These are phyloP conservation scores for Boletus rufocinnamomeus DNA, from an alignment of 768 basidiomycete genomes.

Conservation along the genomic window DNA sequence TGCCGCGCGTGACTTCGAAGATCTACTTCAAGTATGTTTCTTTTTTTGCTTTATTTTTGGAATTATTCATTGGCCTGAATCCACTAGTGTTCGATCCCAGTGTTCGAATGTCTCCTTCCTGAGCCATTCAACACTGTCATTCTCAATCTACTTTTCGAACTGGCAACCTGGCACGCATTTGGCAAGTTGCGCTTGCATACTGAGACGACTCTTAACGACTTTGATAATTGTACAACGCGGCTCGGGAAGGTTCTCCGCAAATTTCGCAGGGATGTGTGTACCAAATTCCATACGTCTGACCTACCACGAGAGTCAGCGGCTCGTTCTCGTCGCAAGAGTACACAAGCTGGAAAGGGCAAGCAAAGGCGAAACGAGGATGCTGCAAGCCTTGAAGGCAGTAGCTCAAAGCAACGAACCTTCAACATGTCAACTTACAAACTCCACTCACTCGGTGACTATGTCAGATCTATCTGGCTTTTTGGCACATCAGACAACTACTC, in stretches of 20 bases:
- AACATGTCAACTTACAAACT: slow-evolving; percentile 23
- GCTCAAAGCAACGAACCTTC: background rate
- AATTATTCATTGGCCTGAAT: too few relatives aligned
- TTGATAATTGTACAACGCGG: slow-evolving; percentile 22
- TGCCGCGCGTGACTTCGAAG: slow-evolving; percentile 41
- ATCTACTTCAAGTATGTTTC: slow-evolving; percentile 34
- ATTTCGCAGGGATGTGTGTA: slow-evolving; percentile 29
- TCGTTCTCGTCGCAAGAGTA: slow-evolving; percentile 8
- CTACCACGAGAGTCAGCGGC: slow-evolving; percentile 36
- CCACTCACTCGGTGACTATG: slow-evolving; percentile 22
- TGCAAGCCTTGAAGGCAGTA: background rate
- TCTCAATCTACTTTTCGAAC: slow-evolving; percentile 22
- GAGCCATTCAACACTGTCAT: slow-evolving; percentile 19
- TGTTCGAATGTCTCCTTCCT: slow-evolving; percentile 33
- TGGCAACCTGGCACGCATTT: slow-evolving; percentile 28
- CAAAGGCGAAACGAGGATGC: background rate
- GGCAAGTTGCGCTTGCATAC: slow-evolving; percentile 33
- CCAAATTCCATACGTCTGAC: slow-evolving; percentile 30
- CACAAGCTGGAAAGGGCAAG: too few relatives aligned
- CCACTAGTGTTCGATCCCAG: slow-evolving; percentile 36
- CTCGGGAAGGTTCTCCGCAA: slow-evolving; percentile 26
- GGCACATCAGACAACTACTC: slow-evolving; percentile 34
- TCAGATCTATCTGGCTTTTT: slow-evolving; percentile 12
- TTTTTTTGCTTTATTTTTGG: too few relatives aligned
- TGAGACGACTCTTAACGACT: slow-evolving; percentile 16